Evolutionary conservation across 176 grass and related monocot genomes (phyloP), one percentile per base, ranked within the genome.

Genomic region (Oryza meyeriana): DNA sequence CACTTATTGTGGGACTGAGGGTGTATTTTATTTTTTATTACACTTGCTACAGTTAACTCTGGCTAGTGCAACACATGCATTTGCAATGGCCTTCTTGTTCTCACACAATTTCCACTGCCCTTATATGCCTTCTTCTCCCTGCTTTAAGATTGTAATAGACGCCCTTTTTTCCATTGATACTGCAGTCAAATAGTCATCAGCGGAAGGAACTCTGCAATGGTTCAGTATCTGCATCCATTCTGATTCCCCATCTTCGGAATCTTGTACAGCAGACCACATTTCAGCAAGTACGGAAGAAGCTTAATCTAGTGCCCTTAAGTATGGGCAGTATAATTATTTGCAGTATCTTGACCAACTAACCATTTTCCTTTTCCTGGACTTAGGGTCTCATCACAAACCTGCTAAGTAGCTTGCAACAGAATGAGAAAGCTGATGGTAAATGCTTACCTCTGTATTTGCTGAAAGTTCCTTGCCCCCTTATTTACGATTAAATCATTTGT

Each of bases 161-260:
- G 25, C 10, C 22, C 32, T 55, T 52, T 22, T 22, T 52, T 52
- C 33, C 36, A 81, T 77, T 26, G 55, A 61, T 89, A 29, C 64
- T 77, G 72, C 91, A 98, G 92, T 84, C 89, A 59, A 75, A 45
- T 81, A 86, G 44, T 79, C 88, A 87, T 76, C 83, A 77, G 41
- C 61, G 79, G 22, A 95, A 85, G 81, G 95, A 93, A 79, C 50
- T 95, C 44, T 80, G 76, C 68, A 88, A 86, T 81, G 88, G 77
- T 58, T 93, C 77, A 70, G 81, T 93, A 81, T 89, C 92, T 72
- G 66, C 92, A 61, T 93, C 92, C n/a, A 35, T 94, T 85, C 69
- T 98, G 66, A 84, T 95, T 84, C 95, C 95, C 48, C 90, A 95
- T 81, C 95, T 98, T 83, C 86, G 94, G 76, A 98, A 98, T 86